These are phyloP conservation scores for Brassica rapa DNA, from an alignment of 345 rosid genomes.

Conservation along the genomic window DNA sequence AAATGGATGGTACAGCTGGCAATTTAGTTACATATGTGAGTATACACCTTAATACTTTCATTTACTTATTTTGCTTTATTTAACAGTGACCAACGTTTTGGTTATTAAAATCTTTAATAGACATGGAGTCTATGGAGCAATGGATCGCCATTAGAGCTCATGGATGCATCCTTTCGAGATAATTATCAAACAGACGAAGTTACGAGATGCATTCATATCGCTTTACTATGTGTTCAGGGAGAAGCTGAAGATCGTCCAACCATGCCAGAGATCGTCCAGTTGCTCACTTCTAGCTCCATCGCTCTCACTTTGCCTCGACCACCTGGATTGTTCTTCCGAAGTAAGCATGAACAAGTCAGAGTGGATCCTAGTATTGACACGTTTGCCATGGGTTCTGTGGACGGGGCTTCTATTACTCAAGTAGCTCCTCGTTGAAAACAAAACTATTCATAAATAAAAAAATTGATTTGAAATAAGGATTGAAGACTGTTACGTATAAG, in stretches of 20 bases:
- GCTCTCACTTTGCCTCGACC: not conserved
- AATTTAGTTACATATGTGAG: not conserved
- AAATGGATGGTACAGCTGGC: not conserved
- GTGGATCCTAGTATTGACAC: not conserved
- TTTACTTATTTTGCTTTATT: not conserved
- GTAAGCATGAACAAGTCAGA: not conserved
- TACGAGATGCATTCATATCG: not conserved
- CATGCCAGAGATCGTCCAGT: constrained; percentile 40
- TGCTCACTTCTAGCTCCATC: constrained; percentile 38
- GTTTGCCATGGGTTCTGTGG: not conserved
- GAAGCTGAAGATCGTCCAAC: constrained; percentile 41
- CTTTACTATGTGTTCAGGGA: constrained; percentile 6
- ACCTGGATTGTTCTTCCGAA: not conserved
- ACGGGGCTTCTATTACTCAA: not conserved
- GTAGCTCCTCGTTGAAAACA: not conserved
- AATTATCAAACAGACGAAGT: not conserved
- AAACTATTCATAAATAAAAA: not conserved
- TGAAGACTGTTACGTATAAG: not conserved
- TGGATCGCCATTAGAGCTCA: not conserved
- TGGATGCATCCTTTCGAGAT: not conserved
- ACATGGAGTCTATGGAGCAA: constrained; percentile 9
- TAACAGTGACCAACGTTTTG: not conserved
- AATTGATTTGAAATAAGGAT: not conserved
- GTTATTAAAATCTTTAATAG: not conserved
- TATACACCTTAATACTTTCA: not conserved